Base-by-base conservation (phyloP, 257 asterid genomes). In the Oldenlandia corymbosa region DNA sequence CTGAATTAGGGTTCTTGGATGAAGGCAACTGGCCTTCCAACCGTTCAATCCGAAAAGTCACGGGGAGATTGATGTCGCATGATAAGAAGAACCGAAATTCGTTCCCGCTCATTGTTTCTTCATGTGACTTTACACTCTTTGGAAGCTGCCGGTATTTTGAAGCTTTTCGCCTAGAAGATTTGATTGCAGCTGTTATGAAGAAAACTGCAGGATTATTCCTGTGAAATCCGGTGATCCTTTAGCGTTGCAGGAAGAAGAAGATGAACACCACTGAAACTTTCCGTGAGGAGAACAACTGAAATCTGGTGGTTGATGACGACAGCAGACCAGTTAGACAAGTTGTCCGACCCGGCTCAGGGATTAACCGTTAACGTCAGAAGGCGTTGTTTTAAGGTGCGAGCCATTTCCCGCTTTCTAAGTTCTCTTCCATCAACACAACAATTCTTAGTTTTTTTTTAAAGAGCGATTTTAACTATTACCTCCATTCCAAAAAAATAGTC, bases 31-130 rank as follows among this genome's bases (percentile, higher is more conserved):
- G 85, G 47, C 96, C 99, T 76, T 92, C 99, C 78, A 92, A 75
- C 67, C 90, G 77, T 83, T 92, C 99, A 75, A 89, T 85, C 68
- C 88, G 81, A 82, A 85, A 89, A 51, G 99, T 87, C 61, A 87
- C 85, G 0, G 99, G 99, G 47, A 87, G 88, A 82, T 89, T 92
- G 39, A 92, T 89, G 80, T 92, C 99, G 80, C 96, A 87, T 1
- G 99, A 92, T 65, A 92, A 73, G 85, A 89, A 93, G 86, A 89
- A 89, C 1, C 96, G 83, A 51, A 87, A 90, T 68, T 93, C 99
- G 77, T 89, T 93, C 7, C 91, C 91, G 65, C 75, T 66, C 99
- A 91, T 86, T 24, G 62, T 59, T 65, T 56, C 47, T 47, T 58
- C 59, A 23, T 51, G 32, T 10, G 1, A 57, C 2, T 34, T 30